A percentile compares a stretch with the other conserved stretches of the same genome.
Evolutionary conservation across 352 stramenopile species (phyloP).

Genomic region (Globisporangium recalcitrans): DNA sequence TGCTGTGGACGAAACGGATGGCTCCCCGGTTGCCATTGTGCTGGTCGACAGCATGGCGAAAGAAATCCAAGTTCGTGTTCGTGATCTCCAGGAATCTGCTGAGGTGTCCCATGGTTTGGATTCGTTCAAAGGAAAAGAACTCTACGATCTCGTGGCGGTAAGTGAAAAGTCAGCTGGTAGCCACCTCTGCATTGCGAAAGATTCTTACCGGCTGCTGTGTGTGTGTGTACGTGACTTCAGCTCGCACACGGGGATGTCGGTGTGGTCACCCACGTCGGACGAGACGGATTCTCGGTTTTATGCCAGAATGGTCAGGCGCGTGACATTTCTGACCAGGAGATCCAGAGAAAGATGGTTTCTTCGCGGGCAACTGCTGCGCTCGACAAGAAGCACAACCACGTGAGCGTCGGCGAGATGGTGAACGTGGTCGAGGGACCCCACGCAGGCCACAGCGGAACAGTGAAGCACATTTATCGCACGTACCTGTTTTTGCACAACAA

Average conservation of each 20-base stretch:
- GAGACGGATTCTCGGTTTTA: conserved; percentile 85
- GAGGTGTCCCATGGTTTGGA: conserved; percentile 87
- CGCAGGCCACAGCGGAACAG: conserved; percentile 78
- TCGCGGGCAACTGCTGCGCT: conserved; percentile 73
- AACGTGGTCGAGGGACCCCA: conserved; percentile 85
- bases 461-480: conserved; percentile 89
- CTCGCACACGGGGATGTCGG: conserved; percentile 84
- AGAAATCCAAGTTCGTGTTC: conserved; percentile 88
- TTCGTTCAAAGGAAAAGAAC: conserved; percentile 87
- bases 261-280: conserved; percentile 88
- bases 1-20: conserved; percentile 79
- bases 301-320: conserved; percentile 80
- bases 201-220: conserved; percentile 3
- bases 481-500: conserved; percentile 91
- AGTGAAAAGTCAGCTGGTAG: too few relatives aligned
- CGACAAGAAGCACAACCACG: conserved; percentile 88
- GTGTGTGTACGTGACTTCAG: conserved; percentile 18
- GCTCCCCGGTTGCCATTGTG: conserved; percentile 82
- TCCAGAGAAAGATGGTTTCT: conserved; percentile 85
- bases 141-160: conserved; percentile 86
- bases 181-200: too few relatives aligned
- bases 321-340: conserved; percentile 85
- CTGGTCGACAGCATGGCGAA: conserved; percentile 87
- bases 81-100: conserved; percentile 86
- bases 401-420: conserved; percentile 87